phyloP scores from a whole-genome alignment of 805 yeast genomes.

The Ogataea siamensis region DNA sequence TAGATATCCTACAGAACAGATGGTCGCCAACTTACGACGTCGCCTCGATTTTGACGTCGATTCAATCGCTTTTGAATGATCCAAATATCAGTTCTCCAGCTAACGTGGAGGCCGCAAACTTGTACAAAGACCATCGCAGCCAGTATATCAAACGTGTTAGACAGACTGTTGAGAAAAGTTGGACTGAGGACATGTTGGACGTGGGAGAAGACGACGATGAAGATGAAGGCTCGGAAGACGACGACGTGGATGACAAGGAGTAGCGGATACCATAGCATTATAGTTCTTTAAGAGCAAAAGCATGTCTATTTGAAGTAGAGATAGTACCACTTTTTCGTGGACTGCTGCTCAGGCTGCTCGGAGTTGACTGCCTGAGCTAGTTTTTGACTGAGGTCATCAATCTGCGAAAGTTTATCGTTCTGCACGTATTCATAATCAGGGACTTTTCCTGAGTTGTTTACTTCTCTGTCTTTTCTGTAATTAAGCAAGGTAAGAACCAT shows the following conservation, averaged over 20 bases:
- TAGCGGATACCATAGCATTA: conserved; percentile 10
- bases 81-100: conserved; percentile 98
- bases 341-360: conserved; percentile 1
- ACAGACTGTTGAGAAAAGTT: conserved; percentile 90
- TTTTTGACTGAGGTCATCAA: conserved; percentile 17
- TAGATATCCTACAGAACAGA: conserved; percentile 92
- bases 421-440: conserved; percentile 32
- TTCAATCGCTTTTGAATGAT: conserved; percentile 89
- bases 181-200: conserved; percentile 78
- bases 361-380: conserved; percentile 8
- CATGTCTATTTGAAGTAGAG: conserved; percentile 42
- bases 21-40: conserved; percentile 99
- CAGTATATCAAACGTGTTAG: conserved; percentile 90
- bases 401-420: conserved; percentile 15
- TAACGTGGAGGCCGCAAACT: conserved; percentile 94
- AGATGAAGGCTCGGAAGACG: conserved; percentile 28
- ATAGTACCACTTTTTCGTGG: conserved; percentile 46
- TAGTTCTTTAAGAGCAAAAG: background rate
- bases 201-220: conserved; percentile 48
- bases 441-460: conserved; percentile 30
- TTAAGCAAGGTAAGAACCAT: conserved; percentile 49
- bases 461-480: conserved; percentile 49
- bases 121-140: conserved; percentile 91
- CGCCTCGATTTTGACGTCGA: conserved; percentile 88
- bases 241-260: conserved; percentile 14